Conservation (phyloP, 2,329 filamentous ascomycete species). For the Clarireedia hainanense region DNA sequence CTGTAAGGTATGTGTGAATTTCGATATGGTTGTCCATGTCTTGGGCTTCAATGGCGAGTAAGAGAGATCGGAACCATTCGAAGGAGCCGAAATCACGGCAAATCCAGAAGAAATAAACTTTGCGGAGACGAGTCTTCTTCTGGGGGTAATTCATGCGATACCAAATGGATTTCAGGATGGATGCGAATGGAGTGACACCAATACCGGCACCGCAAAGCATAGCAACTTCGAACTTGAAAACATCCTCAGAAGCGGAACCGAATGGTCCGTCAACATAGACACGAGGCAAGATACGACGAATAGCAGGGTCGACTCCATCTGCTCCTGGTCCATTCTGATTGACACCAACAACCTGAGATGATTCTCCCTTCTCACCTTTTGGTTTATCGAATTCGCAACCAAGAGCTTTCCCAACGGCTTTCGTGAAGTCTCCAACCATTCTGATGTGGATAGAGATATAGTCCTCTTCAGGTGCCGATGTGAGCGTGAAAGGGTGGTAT, state of each 20-base stretch:
- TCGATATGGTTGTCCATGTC: conserved; percentile 79
- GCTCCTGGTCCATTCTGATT: conserved; percentile 43
- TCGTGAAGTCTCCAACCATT: conserved; percentile 76
- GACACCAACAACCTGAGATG: conserved; percentile 63
- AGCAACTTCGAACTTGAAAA: conserved; percentile 80
- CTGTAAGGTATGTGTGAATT: conserved; percentile 82
- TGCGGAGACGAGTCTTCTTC: conserved; percentile 68
- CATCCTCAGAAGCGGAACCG: conserved; percentile 77
- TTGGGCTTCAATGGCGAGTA: conserved; percentile 79
- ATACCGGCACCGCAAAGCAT: conserved; percentile 77
- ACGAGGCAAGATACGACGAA: conserved; percentile 66
- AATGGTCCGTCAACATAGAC: conserved; percentile 82
- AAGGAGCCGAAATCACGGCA: conserved; percentile 83
- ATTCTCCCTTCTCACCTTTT: conserved; percentile 36
- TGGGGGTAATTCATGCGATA: conserved; percentile 86
- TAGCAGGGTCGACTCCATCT: conserved; percentile 56
- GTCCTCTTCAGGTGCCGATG: conserved; percentile 80
- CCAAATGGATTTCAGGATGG: conserved; percentile 86
- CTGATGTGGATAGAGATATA: conserved; percentile 84
- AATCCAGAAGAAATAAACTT: conserved; percentile 92
- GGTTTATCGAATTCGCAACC: conserved; percentile 67
- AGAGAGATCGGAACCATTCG: conserved; percentile 80
- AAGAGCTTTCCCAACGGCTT: conserved; percentile 57
- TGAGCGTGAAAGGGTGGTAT: conserved; percentile 81
- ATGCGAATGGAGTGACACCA: conserved; percentile 79